Conservation (phyloP, 1,284 basidiomycete genomes). For the Pseudozyma hubeiensis region DNA sequence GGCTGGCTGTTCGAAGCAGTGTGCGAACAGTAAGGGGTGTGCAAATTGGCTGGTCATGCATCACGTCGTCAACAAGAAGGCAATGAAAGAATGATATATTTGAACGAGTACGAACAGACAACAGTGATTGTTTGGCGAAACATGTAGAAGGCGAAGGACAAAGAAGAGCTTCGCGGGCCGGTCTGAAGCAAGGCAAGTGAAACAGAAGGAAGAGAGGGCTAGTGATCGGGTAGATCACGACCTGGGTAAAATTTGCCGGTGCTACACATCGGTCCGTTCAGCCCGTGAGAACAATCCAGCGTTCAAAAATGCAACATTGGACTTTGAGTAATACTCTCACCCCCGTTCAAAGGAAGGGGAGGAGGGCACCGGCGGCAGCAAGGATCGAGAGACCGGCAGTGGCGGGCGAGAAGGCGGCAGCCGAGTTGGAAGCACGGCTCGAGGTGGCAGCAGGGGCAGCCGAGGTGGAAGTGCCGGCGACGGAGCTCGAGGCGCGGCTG, state of each 20-base stretch:
- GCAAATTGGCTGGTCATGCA: too few relatives aligned
- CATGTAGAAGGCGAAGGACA: constrained; percentile 19
- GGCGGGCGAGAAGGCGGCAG: constrained; percentile 46
- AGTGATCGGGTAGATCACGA: neutral
- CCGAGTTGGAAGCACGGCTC: constrained; percentile 24
- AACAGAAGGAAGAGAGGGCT: neutral
- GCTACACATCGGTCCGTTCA: neutral
- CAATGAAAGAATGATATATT: constrained; percentile 6
- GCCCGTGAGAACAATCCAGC: neutral
- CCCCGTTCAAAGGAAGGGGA: constrained; percentile 41
- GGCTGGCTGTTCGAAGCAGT: too few relatives aligned
- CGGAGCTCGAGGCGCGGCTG: constrained; percentile 13
- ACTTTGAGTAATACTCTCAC: too few relatives aligned
- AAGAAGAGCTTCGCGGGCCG: neutral
- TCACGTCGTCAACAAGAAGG: neutral
- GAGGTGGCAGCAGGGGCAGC: constrained; percentile 19
- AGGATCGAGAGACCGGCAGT: constrained; percentile 45
- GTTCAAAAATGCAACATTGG: neutral
- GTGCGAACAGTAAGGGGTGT: too few relatives aligned
- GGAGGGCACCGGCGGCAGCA: constrained; percentile 43
- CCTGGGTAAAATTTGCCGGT: constrained; percentile 13
- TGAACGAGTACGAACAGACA: constrained; percentile 24
- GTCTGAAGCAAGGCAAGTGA: constrained; percentile 5
- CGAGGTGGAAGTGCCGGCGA: constrained; percentile 4
- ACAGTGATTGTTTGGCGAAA: constrained; percentile 1